Conservation (phyloP, 164 flowering plant species). For the Annona squamosa region DNA sequence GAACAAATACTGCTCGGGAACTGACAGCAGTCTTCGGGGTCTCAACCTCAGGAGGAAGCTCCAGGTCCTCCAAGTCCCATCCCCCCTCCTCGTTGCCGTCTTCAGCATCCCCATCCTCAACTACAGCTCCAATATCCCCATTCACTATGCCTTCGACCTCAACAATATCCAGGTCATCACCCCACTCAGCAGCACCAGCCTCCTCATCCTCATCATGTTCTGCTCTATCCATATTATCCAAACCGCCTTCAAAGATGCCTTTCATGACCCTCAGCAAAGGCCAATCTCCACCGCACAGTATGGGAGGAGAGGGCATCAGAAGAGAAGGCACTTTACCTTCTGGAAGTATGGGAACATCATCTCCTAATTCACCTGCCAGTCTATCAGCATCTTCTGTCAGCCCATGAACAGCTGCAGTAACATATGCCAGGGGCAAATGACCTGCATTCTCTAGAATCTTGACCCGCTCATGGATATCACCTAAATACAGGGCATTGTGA, state of each 20-base stretch:
- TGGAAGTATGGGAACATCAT: constrained; percentile 56
- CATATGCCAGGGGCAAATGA: constrained; percentile 84
- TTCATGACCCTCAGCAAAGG: constrained; percentile 64
- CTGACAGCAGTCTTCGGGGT: constrained; percentile 44
- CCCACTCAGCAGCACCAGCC: constrained; percentile 70
- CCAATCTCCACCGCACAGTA: constrained; percentile 70
- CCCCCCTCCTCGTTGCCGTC: constrained; percentile 67
- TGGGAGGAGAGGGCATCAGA: constrained; percentile 68
- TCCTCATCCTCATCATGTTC: constrained; percentile 59
- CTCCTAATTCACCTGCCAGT: constrained; percentile 61
- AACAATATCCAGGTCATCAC: constrained; percentile 60
- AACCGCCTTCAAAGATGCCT: constrained; percentile 82
- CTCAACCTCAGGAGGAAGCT: constrained; percentile 55
- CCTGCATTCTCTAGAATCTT: constrained; percentile 75
- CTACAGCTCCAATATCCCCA: constrained; percentile 40
- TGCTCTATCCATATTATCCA: constrained; percentile 44
- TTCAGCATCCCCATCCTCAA: constrained; percentile 52
- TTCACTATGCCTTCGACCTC: constrained; percentile 56
- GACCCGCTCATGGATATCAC: constrained; percentile 76
- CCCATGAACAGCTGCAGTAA: constrained; percentile 75
- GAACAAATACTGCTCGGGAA: constrained; percentile 53
- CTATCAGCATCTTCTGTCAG: constrained; percentile 60
- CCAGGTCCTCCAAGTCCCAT: constrained; percentile 70
- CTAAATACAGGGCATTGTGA: constrained; percentile 83
- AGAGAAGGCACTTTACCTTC: constrained; percentile 48